Base-by-base conservation (phyloP, 306 rosid species). In the Ammopiptanthus mongolicus region DNA sequence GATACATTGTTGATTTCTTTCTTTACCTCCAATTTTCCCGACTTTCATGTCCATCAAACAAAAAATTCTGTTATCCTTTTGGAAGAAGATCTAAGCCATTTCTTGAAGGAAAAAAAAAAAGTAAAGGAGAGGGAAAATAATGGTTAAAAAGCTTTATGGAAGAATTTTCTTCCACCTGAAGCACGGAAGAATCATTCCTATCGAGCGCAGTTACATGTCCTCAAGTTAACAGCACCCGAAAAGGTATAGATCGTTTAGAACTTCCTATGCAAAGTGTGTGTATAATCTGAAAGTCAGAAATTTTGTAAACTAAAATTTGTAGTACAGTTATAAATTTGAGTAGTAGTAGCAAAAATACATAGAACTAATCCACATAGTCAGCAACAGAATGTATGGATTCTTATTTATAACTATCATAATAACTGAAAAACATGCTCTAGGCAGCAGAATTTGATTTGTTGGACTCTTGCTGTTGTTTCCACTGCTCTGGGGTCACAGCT, bases 401-500 rank as follows among this genome's bases (percentile, higher is more conserved):
- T 76, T 67, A 77, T 73, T 74, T 52, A n/a, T 68, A 46, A 48
- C 33, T 59, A 75, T 31, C 60, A 5, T 58, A 52, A 5, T 58
- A 52, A 44, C 41, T 15, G 8, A 46, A 21, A 61, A 31, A 34
- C 75, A 83, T 15, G 69, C 28, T 80, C 79, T 83, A 91, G 22
- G 87, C 80, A 55, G 90, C 72, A 74, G 94, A 18, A 65, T 71
- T 80, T 68, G 97, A 67, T 78, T 81, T 76, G 80, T 71, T 84
- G 74, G 94, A 71, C 79, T 86, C 85, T 62, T 86, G 90, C 80
- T 78, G 96, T 52, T 91, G 92, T 47, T 90, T 91, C 97, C 98
- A 95, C 82, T 95, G 97, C 65, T 90, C 93, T 50, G 97, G 97
- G 59, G 97, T 90, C 36, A 86, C 78, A 76, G 96, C 90, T 84